Evolutionary conservation across 1,284 basidiomycete genomes (phyloP), one percentile per base, ranked within the genome.

Genomic region (Moesziomyces antarcticus): DNA sequence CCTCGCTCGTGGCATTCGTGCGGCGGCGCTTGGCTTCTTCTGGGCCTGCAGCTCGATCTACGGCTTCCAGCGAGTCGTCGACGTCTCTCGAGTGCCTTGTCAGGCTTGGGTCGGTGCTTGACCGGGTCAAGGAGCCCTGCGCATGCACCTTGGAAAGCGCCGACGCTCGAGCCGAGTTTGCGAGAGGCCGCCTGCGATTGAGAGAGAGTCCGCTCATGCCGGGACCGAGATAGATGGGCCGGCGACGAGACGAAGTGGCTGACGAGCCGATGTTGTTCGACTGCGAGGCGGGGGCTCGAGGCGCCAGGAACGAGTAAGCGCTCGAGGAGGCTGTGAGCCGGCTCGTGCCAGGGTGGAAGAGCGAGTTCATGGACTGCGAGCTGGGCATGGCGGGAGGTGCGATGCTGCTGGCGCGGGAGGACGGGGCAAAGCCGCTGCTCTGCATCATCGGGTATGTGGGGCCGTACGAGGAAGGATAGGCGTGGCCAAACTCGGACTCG

Each of bases 201-300:
- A 68, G 64, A 24, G 64, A 73, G n/a, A 73, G 60, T 1, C 70
- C 64, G 33, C 63, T 70, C 67, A 74, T 74, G 41, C 72, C 72
- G 14, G 72, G 72, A 10, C 72, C 72, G 16, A 74, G 56, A 18
- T 74, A 74, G 49, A 74, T 67, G 11, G 72, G 72, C 35, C 71
- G 51, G 22, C 71, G 35, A 13, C 66, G 54, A 27, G 57, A 33
- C 0, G 56, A 35, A 5, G 62, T 43, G 8, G 71, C n/a, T 3
- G 56, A 18, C 4, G 49, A 42, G 42, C 50, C 61, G 10, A 61
- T 48, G 0, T 22, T 30, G 25, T n/a, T n/a, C 5, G 58, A 44
- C 3, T 53, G 54, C 16, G 71, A 27, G 2, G 58, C 56, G 33
- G 61, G 45, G 1, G 71, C 61, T 25, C 62, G 71, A 10, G 71